Conservation (phyloP, 1,284 basidiomycete species). For the Caloboletus firmus region DNA sequence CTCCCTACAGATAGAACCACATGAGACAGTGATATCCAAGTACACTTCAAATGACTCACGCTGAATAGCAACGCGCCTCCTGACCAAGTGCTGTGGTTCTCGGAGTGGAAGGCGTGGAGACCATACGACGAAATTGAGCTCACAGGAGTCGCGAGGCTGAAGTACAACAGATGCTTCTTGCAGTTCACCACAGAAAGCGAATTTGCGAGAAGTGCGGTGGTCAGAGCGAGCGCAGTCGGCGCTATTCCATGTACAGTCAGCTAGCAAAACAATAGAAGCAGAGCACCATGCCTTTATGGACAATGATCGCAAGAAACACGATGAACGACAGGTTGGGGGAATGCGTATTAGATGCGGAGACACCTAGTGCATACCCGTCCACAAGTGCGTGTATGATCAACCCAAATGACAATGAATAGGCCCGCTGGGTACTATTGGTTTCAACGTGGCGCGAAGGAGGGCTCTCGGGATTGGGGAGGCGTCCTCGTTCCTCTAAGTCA, state of each 20-base stretch:
- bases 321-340: constrained; percentile 61
- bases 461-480: constrained; percentile 14
- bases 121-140: constrained; percentile 72
- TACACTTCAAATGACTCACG: constrained; percentile 43
- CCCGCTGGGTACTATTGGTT: constrained; percentile 31
- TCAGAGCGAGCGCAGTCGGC: constrained; percentile 82
- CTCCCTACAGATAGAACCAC: constrained; percentile 56
- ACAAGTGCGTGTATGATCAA: constrained; percentile 84
- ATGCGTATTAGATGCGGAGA: constrained; percentile 55
- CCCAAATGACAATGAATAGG: constrained; percentile 78
- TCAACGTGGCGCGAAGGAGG: constrained; percentile 7
- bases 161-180: constrained; percentile 72
- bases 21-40: constrained; percentile 8
- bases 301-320: constrained; percentile 83
- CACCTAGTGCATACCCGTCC: constrained; percentile 88
- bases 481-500: constrained; percentile 36
- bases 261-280: background rate
- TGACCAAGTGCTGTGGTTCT: constrained; percentile 55
- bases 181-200: constrained; percentile 67
- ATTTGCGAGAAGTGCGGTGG: constrained; percentile 77
- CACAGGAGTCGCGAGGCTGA: constrained; percentile 77
- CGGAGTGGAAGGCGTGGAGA: constrained; percentile 56
- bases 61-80: constrained; percentile 79
- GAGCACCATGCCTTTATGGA: constrained; percentile 74
- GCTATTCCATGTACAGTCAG: constrained; percentile 45